Evolutionary conservation across 1,284 basidiomycete genomes (phyloP), one percentile per base, ranked within the genome.

Genomic region (Meira miltonrushii): DNA sequence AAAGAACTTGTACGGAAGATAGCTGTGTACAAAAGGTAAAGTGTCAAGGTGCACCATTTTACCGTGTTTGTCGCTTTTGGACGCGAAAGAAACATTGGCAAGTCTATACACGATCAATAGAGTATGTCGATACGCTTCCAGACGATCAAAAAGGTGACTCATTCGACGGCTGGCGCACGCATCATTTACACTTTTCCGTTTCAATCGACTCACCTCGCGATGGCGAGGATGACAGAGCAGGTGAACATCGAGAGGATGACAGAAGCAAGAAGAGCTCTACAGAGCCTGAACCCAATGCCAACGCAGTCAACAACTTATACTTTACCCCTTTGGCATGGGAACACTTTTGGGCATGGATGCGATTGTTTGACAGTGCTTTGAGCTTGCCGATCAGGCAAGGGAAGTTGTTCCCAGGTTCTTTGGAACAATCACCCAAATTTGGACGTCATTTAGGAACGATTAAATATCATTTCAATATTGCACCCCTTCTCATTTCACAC

Each of bases 261-360:
- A 23, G 53, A 52, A n/a, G 11, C 12, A 48, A 48, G n/a, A 23
- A 46, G 39, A 21, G 41, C 11, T 28, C 39, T 37, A 12, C 39
- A 21, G 61, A 62, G 33, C 28, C 28, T 33, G 28, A 8, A 8
- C 28, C 28, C 4, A 33, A 8, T 33, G 28, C 28, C 3, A 33
- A 33, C 28, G 58, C 56, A 28, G 58, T 58, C 63, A 96, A 88
- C 79, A 90, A 85, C 71, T 81, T 97, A 59, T 89, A 97, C 79
- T 84, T 96, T 41, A 90, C 88, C 1, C 91, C 93, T 0, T 87
- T 89, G 68, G 83, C 86, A 0, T 93, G 92, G 72, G 83, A 89
- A 4, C 90, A 93, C 77, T 97, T 98, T 80, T 91, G 87, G 84
- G 83, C 87, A 0, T 97, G 93, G 93, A 93, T 89, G 85, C 82